phyloP scores from a whole-genome alignment of 176 grass and related monocot genomes.

The Bothriochloa decipiens region DNA sequence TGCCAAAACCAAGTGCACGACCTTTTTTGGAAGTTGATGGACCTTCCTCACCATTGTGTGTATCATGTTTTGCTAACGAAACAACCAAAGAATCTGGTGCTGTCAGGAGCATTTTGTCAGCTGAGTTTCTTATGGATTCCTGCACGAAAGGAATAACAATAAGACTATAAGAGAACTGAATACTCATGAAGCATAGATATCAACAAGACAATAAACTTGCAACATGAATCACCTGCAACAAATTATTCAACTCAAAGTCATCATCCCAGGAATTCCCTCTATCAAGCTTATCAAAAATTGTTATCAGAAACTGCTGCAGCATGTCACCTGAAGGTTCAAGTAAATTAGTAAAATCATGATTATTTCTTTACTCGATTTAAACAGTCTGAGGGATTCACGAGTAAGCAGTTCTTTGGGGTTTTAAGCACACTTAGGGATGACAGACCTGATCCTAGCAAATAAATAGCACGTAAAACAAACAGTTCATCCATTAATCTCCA shows the following conservation, averaged over 20 bases:
- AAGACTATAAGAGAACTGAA: constrained; percentile 41
- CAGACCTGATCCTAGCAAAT: constrained; percentile 95
- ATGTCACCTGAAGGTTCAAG: constrained; percentile 76
- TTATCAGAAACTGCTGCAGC: constrained; percentile 91
- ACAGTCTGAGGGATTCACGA: neutral
- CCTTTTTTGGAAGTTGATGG: constrained; percentile 52
- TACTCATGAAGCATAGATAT: constrained; percentile 24
- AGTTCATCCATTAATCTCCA: constrained; percentile 98
- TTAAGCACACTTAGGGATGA: neutral
- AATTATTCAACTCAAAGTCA: constrained; percentile 94
- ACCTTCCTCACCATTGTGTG: constrained; percentile 53
- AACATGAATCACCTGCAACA: constrained; percentile 75
- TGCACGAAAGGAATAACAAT: constrained; percentile 47
- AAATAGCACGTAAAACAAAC: constrained; percentile 86
- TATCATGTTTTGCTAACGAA: constrained; percentile 58
- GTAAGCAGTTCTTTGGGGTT: neutral
- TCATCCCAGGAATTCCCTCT: constrained; percentile 92
- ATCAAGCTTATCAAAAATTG: constrained; percentile 86
- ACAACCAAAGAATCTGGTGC: constrained; percentile 85
- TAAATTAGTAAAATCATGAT: constrained; percentile 34
- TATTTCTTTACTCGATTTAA: constrained; percentile 9
- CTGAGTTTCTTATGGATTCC: constrained; percentile 95
- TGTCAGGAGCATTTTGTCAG: constrained; percentile 77
- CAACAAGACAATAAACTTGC: constrained; percentile 21
- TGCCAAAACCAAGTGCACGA: constrained; percentile 72